Base-by-base conservation (phyloP, 2,329 filamentous ascomycete species). In the Amauroascus niger region DNA sequence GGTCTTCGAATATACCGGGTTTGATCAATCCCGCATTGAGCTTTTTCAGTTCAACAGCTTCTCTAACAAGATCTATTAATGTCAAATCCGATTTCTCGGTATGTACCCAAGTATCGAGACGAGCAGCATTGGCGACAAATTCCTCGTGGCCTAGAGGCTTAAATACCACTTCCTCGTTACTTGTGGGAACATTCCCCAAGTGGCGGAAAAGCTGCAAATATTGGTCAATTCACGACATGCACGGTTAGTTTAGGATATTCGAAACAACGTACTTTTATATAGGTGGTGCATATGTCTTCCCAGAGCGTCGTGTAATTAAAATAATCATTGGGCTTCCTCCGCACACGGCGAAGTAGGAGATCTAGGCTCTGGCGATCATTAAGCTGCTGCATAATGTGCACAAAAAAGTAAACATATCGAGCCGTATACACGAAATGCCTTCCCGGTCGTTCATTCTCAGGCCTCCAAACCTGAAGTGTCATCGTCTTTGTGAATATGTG, bases 401-500 rank as follows among this genome's bases (percentile, higher is more conserved):
- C 81, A 68, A 94, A 88, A 64, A 93, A 93, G 16, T 83, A 82
- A 1, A 88, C 85, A 63, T 96, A 96, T 58, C 86, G 83, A 47
- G 87, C 83, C 0, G 88, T 95, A 66, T 93, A 96, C 35, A 95
- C 88, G 63, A 95, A 93, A 67, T 96, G 90, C 16, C 90, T 81
- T 0, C 90, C 90, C 0, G 88, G 76, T 20, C 84, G 76, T 66
- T 96, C 90, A 45, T 87, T 83, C 60, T 95, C 90, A 35, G 90
- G 93, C 61, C 90, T 91, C 90, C 90, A 96, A 3, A 96, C 88
- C 64, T 94, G 91, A 67, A 95, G 83, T 1, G 87, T 84, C 84
- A 95, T 95, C 0, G 88, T 95, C 71, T 95, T 95, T 37, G 90
- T 95, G 60, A 95, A 91, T 52, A 95, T 84, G 40, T 95, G 86